A percentile compares a stretch with the other conserved stretches of the same genome.
Conservation (phyloP, 2,329 filamentous ascomycete species). For the Botryotinia convoluta region DNA sequence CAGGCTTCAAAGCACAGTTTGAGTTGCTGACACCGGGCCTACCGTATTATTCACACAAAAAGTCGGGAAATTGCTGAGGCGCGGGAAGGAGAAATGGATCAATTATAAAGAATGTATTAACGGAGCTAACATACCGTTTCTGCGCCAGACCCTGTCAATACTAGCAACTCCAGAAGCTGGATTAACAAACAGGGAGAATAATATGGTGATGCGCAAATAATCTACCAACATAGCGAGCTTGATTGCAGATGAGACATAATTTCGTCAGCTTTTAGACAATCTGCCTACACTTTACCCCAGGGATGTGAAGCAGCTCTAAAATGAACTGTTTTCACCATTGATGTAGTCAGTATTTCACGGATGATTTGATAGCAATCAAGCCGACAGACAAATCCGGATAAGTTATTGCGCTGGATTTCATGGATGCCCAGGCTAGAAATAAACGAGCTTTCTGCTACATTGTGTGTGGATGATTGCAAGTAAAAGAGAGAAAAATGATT, state of each 20-base stretch:
- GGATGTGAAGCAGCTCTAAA: not conserved
- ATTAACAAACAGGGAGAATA: not conserved
- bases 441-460: not conserved
- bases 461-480: not conserved
- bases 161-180: not conserved
- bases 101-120: not conserved
- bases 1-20: no score
- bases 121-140: rapidly evolving
- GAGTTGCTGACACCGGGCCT: no score
- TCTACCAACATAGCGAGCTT: not conserved
- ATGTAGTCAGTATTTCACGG: not conserved
- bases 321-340: no score
- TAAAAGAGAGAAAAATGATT: not conserved
- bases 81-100: not conserved
- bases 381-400: no score
- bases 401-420: not conserved
- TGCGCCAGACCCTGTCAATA: not conserved
- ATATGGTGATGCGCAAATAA: not conserved
- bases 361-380: not conserved
- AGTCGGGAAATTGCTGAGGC: no score
- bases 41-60: no score
- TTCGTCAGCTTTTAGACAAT: not conserved
- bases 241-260: not conserved
- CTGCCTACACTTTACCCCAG: not conserved
- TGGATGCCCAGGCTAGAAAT: not conserved